phyloP scores from a whole-genome alignment of 768 basidiomycete species.

The Leccinum broughii region DNA sequence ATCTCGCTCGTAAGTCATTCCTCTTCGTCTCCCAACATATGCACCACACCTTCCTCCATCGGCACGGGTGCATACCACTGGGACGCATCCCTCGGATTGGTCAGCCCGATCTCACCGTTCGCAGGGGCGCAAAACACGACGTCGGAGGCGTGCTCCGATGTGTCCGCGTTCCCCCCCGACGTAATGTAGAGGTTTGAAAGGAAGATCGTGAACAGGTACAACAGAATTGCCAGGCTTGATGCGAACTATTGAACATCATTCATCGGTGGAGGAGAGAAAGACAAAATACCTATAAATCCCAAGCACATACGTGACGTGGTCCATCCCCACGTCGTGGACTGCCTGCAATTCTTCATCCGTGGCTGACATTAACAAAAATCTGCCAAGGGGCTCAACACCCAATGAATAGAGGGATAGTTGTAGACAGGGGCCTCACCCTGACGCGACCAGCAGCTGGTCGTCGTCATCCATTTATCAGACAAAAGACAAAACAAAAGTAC shows the following conservation, averaged over 20 bases:
- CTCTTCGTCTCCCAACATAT: slow-evolving; percentile 56
- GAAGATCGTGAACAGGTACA: slow-evolving; percentile 72
- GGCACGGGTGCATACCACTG: slow-evolving; percentile 72
- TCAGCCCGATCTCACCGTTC: slow-evolving; percentile 45
- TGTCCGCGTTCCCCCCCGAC: slow-evolving; percentile 57
- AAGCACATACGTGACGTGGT: slow-evolving; percentile 87
- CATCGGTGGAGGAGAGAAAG: background rate
- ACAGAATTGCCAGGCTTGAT: slow-evolving; percentile 58
- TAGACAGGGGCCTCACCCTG: slow-evolving; percentile 51
- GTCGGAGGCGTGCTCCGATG: background rate
- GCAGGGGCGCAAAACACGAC: slow-evolving; percentile 24
- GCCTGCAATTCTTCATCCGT: slow-evolving; percentile 87
- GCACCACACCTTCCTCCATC: slow-evolving; percentile 34
- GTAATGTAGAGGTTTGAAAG: slow-evolving; percentile 70
- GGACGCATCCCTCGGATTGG: slow-evolving; percentile 31
- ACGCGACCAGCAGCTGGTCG: slow-evolving; percentile 64
- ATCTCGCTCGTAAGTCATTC: slow-evolving; percentile 21
- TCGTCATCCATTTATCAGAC: slow-evolving; percentile 2
- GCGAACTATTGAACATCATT: background rate
- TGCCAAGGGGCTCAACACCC: slow-evolving; percentile 24
- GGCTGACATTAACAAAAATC: slow-evolving; percentile 86
- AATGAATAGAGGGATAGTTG: background rate
- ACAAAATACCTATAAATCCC: slow-evolving; percentile 72
- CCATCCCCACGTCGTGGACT: slow-evolving; percentile 72
- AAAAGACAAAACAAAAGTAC: background rate